Percentiles rank a stretch among this genome's conserved stretches.
phyloP scores from a whole-genome alignment of 2,329 filamentous ascomycete genomes.

The Alternaria angustiovoidea region DNA sequence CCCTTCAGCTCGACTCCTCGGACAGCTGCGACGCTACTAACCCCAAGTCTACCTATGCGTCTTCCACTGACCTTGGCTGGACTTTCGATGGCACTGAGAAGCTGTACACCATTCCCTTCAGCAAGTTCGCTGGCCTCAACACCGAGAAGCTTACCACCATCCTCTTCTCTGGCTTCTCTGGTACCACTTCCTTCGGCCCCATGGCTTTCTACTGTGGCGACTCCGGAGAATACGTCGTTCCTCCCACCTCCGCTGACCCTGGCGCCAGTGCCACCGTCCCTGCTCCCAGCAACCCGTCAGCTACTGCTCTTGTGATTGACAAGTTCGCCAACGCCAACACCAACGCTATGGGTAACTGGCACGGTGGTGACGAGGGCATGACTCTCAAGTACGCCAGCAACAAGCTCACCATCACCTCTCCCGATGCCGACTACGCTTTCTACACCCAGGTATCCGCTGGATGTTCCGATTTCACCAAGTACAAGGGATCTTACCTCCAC shows the following conservation, averaged over 20 bases:
- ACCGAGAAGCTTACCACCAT: constrained; percentile 62
- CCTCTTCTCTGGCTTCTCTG: constrained; percentile 59
- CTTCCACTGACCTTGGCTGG: constrained; percentile 64
- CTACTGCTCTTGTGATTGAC: constrained; percentile 65
- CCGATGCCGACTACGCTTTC: constrained; percentile 68
- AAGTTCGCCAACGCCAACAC: constrained; percentile 61
- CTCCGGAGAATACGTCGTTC: constrained; percentile 60
- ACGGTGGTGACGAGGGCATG: constrained; percentile 70
- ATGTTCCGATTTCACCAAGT: constrained; percentile 65
- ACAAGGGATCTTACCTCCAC: constrained; percentile 68
- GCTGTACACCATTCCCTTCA: constrained; percentile 66
- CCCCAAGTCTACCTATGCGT: constrained; percentile 49
- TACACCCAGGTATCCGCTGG: constrained; percentile 65
- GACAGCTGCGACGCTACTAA: constrained; percentile 55
- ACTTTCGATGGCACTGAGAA: constrained; percentile 67
- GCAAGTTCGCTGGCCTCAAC: constrained; percentile 61
- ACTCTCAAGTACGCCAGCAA: constrained; percentile 60
- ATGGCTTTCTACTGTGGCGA: constrained; percentile 67
- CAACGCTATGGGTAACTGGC: constrained; percentile 71
- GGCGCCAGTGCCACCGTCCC: constrained; percentile 59
- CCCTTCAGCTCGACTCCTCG: constrained; percentile 61
- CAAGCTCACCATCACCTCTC: constrained; percentile 64
- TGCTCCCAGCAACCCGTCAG: constrained; percentile 59
- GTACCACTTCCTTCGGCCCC: constrained; percentile 62
- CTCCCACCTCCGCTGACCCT: constrained; percentile 51